phyloP scores from a whole-genome alignment of 1,284 basidiomycete species.

The Phaffia rhodozyma region DNA sequence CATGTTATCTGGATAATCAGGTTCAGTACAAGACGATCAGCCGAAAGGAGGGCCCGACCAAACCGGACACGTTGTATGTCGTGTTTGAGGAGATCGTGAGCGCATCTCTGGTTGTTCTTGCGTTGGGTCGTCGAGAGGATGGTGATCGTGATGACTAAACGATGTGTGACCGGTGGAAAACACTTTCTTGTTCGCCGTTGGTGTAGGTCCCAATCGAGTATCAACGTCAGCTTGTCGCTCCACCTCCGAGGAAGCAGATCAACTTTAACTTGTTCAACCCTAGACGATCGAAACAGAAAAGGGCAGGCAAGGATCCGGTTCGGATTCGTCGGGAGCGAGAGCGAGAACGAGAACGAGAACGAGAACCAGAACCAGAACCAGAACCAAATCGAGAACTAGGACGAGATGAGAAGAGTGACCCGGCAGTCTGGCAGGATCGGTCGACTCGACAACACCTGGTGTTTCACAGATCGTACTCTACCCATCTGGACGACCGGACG shows the following conservation, averaged over 20 bases:
- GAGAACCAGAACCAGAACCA: background rate
- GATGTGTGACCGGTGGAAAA: no score
- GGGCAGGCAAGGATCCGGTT: background rate
- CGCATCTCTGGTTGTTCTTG: no score
- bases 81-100: conserved; percentile 65
- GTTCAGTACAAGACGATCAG: conserved; percentile 64
- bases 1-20: conserved; percentile 35
- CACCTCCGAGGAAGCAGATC: conserved; percentile 3
- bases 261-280: conserved; percentile 4
- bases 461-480: no score
- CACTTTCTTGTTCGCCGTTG: no score
- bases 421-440: conserved; percentile 1
- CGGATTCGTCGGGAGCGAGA: background rate
- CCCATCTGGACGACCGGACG: no score
- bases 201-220: conserved; percentile 15
- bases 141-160: no score
- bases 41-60: conserved; percentile 43
- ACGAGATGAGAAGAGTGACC: conserved; percentile 14
- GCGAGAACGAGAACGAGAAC: background rate
- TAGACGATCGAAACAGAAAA: conserved; percentile 2
- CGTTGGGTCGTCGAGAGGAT: no score
- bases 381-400: background rate
- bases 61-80: conserved; percentile 46
- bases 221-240: conserved; percentile 1
- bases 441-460: background rate